Conservation (phyloP, 2,329 filamentous ascomycete genomes). For the Aspergillus pseudoterreus region DNA sequence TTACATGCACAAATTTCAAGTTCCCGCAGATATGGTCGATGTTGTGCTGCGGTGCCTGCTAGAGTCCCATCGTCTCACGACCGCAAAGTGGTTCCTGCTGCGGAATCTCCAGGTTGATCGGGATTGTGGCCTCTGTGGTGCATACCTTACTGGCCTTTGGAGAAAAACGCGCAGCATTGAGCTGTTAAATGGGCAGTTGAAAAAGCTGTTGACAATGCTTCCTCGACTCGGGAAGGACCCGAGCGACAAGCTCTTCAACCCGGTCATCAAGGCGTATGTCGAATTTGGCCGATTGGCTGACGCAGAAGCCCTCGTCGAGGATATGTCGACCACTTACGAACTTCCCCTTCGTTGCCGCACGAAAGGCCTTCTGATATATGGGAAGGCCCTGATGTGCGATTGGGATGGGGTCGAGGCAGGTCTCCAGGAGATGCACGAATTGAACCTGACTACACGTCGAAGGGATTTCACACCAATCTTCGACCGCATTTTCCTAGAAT, state of each 20-base stretch:
- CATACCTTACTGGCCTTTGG: slow-evolving; percentile 38
- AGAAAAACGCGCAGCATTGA: slow-evolving; percentile 37
- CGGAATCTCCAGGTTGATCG: slow-evolving; percentile 29
- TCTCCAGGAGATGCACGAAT: slow-evolving; percentile 35
- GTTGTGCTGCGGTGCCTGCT: slow-evolving; percentile 35
- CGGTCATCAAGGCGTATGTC: slow-evolving; percentile 38
- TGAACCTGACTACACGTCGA: slow-evolving; percentile 26
- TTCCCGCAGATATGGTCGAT: slow-evolving; percentile 30
- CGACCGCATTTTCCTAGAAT: slow-evolving; percentile 41
- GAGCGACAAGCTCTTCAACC: slow-evolving; percentile 39
- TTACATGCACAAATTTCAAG: slow-evolving; percentile 22
- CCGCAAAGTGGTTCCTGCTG: slow-evolving; percentile 36
- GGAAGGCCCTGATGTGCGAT: slow-evolving; percentile 34
- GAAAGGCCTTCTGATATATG: slow-evolving; percentile 35
- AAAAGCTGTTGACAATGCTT: slow-evolving; percentile 26
- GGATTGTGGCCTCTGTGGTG: slow-evolving; percentile 32
- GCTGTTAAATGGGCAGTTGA: slow-evolving; percentile 31
- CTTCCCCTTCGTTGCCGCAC: slow-evolving; percentile 31
- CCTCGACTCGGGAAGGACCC: slow-evolving; percentile 25
- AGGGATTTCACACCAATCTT: slow-evolving; percentile 32
- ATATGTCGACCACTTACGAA: slow-evolving; percentile 30
- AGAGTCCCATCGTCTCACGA: slow-evolving; percentile 34
- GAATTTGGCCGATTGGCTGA: slow-evolving; percentile 34
- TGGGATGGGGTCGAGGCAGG: slow-evolving; percentile 39
- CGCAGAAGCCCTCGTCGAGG: slow-evolving; percentile 32